Evolutionary conservation across 148 eudicot genomes (phyloP).

Genomic region (Nyssa sinensis): DNA sequence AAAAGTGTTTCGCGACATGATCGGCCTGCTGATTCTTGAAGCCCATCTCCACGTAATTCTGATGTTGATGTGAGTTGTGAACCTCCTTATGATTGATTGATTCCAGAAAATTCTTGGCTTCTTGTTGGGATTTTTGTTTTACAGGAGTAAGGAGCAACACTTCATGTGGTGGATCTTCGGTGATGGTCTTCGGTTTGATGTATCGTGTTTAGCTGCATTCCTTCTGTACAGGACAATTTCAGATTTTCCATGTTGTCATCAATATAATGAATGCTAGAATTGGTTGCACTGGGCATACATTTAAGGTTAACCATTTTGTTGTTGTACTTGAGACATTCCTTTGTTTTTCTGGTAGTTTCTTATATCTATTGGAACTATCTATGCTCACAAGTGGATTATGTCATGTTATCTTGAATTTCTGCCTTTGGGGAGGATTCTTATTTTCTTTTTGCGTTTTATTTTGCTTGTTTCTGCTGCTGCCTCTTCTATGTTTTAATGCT

Average conservation of each 20-base stretch:
- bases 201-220: constrained; percentile 14
- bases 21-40: constrained; percentile 62
- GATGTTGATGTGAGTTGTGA: constrained; percentile 72
- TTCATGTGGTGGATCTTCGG: constrained; percentile 9
- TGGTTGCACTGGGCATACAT: constrained; percentile 4
- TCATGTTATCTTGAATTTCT: too few relatives aligned
- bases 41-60: constrained; percentile 74
- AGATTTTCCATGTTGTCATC: too few relatives aligned
- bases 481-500: background rate
- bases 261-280: constrained; percentile 19
- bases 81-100: background rate
- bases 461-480: too few relatives aligned
- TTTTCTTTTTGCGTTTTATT: background rate
- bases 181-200: too few relatives aligned
- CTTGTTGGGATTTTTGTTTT: background rate
- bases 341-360: constrained; percentile 11
- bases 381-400: background rate
- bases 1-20: constrained; percentile 61
- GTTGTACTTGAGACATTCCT: constrained; percentile 18
- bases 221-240: constrained; percentile 10
- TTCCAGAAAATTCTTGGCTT: background rate
- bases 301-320: constrained; percentile 28
- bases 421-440: too few relatives aligned
- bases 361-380: background rate
- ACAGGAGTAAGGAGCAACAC: constrained; percentile 39